Evolutionary conservation across 495 filamentous ascomycete species (phyloP).

Genomic region (Lasiosphaeris hirsuta): DNA sequence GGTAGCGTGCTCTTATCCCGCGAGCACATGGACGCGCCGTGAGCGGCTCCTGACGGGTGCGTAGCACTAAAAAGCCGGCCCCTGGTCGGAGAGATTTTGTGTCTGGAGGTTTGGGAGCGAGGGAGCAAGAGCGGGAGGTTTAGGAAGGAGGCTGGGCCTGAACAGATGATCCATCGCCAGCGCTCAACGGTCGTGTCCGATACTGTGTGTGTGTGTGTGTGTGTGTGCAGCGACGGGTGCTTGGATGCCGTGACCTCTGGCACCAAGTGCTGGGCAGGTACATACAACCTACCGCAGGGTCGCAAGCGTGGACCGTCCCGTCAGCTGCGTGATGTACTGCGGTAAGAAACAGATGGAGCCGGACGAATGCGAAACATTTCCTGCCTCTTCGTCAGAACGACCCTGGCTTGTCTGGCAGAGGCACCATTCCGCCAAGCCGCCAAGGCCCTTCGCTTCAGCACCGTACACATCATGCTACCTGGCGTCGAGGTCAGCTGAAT

Average conservation of each 20-base stretch:
- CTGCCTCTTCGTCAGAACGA: constrained; percentile 13
- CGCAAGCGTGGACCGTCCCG: constrained; percentile 21
- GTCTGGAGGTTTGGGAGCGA: no score
- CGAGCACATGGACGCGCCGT: background rate
- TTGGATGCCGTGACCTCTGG: no score
- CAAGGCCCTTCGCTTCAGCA: constrained; percentile 13
- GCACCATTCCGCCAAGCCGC: background rate
- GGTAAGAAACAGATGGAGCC: constrained; percentile 18
- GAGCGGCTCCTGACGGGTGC: no score
- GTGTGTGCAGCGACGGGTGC: background rate
- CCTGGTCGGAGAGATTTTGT: no score
- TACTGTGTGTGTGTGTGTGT: no score
- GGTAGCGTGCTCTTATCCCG: background rate
- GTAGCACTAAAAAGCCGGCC: no score
- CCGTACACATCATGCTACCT: background rate
- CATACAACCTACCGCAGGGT: constrained; percentile 10
- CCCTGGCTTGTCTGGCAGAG: background rate
- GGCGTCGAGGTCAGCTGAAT: constrained; percentile 10
- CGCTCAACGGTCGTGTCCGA: no score
- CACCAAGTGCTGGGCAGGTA: constrained; percentile 1
- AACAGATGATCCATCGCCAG: no score
- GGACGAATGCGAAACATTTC: constrained; percentile 23
- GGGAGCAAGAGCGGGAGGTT: no score
- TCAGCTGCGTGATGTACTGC: constrained; percentile 16
- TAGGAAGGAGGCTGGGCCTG: no score